Evolutionary conservation across 345 rosid genomes (phyloP).

Genomic region (Microthlaspi erraticum): DNA sequence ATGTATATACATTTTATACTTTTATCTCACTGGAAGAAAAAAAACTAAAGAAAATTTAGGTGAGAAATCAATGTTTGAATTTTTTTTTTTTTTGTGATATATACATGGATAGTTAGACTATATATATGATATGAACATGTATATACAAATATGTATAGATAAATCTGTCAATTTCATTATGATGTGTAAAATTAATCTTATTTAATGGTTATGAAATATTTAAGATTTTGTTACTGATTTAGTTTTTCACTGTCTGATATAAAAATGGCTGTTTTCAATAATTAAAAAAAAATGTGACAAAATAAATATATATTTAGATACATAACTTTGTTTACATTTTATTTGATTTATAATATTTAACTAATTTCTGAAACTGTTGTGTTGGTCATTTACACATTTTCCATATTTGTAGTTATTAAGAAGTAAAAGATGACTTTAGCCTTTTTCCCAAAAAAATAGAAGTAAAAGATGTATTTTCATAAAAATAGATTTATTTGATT

Average conservation of each 20-base stretch:
- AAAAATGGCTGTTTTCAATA: too few species aligned
- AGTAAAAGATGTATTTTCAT: neutral
- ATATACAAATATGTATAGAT: neutral
- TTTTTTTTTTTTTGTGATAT: neutral
- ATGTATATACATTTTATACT: too few species aligned
- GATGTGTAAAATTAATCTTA: slow-evolving; percentile 5
- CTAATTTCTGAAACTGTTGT: neutral
- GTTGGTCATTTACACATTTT: neutral
- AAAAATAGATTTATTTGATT: too few species aligned
- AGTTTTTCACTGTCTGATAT: too few species aligned
- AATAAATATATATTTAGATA: too few species aligned
- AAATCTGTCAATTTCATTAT: neutral
- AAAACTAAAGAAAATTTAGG: neutral
- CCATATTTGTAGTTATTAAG: too few species aligned
- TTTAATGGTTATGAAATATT: neutral
- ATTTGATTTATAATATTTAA: neutral
- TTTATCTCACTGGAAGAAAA: neutral
- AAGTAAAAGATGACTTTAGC: too few species aligned
- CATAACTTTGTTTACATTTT: neutral
- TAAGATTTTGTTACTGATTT: neutral
- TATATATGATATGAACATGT: neutral
- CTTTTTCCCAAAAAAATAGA: too few species aligned
- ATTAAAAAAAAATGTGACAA: too few species aligned
- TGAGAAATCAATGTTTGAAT: neutral
- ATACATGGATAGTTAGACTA: neutral